Conservation (phyloP, 306 rosid species). For the Parietaria judaica region DNA sequence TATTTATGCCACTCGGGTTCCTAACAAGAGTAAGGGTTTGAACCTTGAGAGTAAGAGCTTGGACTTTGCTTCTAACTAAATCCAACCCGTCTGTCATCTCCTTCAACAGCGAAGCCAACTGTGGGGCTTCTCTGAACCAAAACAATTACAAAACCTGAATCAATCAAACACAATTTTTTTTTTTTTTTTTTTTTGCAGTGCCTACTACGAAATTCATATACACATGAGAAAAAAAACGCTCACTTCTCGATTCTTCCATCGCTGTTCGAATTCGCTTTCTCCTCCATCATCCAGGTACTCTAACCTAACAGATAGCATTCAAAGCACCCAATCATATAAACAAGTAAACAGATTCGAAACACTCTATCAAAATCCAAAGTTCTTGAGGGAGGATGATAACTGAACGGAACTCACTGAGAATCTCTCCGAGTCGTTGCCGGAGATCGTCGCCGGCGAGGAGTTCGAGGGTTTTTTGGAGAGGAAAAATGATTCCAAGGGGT, state of each 20-base stretch:
- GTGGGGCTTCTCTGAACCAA: slow-evolving; percentile 49
- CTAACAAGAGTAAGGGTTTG: no score
- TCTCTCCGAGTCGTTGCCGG: background rate
- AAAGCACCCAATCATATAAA: no score
- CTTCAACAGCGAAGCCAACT: slow-evolving; percentile 51
- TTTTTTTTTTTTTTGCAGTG: background rate
- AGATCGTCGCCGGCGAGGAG: background rate
- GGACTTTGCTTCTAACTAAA: slow-evolving; percentile 45
- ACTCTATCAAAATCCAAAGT: background rate
- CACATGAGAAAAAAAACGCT: background rate
- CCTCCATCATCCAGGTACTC: slow-evolving; percentile 6
- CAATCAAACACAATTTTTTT: background rate
- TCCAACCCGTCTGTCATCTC: slow-evolving; percentile 86
- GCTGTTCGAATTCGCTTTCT: background rate
- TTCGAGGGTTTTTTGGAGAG: background rate
- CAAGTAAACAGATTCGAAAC: background rate
- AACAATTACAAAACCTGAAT: background rate
- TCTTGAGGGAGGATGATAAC: background rate
- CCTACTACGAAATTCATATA: background rate
- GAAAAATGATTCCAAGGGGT: background rate
- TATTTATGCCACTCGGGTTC: no score
- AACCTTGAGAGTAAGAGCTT: slow-evolving; percentile 64
- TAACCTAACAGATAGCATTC: no score
- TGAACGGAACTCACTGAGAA: background rate
- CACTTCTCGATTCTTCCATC: slow-evolving; percentile 11